Evolutionary conservation across 345 rosid genomes (phyloP).

Genomic region (Eucalyptus polyanthemos): DNA sequence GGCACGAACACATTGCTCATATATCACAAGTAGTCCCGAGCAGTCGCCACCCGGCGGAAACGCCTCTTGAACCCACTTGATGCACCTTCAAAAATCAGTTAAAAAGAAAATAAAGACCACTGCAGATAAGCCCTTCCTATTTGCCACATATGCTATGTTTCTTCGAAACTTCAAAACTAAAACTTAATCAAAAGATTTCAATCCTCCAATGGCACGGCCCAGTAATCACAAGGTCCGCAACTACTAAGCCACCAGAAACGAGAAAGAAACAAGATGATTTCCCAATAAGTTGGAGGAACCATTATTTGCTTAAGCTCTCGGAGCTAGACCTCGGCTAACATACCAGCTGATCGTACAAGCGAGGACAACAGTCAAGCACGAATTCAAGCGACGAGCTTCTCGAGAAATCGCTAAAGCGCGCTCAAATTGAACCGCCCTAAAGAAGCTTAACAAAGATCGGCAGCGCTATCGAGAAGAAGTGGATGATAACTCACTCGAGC

Average conservation of each 20-base stretch:
- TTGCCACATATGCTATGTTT: background rate
- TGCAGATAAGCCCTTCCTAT: background rate
- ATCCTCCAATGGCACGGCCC: background rate
- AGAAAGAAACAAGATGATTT: background rate
- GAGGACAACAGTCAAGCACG: background rate
- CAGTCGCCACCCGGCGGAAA: constrained; percentile 77
- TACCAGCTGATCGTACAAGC: background rate
- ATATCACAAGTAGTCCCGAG: constrained; percentile 69
- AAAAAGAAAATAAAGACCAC: background rate
- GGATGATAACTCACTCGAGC: constrained; percentile 41
- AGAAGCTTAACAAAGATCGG: background rate
- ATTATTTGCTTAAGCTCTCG: background rate
- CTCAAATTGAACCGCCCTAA: background rate
- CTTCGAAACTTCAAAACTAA: background rate
- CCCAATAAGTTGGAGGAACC: background rate
- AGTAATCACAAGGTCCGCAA: background rate
- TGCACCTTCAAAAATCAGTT: constrained; percentile 35
- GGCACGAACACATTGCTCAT: constrained; percentile 85
- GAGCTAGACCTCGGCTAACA: background rate
- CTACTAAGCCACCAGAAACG: background rate
- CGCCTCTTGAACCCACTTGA: constrained; percentile 91
- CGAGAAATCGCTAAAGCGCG: background rate
- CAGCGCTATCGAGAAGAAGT: background rate
- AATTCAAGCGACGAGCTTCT: background rate
- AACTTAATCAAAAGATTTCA: background rate